phyloP scores from a whole-genome alignment of 768 basidiomycete species.

The Agrocybe praecox region DNA sequence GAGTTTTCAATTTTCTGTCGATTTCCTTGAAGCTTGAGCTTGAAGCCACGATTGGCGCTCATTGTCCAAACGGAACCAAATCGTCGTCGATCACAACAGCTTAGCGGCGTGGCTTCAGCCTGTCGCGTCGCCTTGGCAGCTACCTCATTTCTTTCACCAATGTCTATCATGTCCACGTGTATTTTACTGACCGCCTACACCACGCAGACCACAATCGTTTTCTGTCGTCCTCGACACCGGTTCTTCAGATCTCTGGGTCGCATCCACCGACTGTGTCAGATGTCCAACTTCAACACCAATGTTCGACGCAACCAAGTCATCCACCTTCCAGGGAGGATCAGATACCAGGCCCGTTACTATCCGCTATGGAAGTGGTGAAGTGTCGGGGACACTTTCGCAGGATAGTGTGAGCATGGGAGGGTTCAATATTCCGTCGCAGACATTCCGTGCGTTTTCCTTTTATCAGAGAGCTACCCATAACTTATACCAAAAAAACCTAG shows the following conservation, averaged over 20 bases:
- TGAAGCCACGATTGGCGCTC: not conserved
- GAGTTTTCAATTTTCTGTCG: constrained; percentile 27
- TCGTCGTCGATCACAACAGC: not conserved
- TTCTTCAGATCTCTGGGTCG: constrained; percentile 90
- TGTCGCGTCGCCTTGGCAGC: not conserved
- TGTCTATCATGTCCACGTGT: not conserved
- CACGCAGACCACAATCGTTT: constrained; percentile 62
- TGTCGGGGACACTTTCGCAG: constrained; percentile 50
- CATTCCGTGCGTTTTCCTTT: constrained; percentile 45
- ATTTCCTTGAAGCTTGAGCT: not conserved
- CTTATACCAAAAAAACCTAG: not conserved
- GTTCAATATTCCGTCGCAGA: constrained; percentile 58
- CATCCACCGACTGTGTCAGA: constrained; percentile 44
- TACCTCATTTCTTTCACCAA: not conserved
- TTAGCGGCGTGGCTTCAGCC: not conserved
- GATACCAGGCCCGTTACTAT: constrained; percentile 34
- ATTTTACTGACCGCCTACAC: not conserved
- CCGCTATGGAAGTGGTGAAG: constrained; percentile 72
- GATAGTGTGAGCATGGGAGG: constrained; percentile 72
- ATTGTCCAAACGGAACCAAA: not conserved
- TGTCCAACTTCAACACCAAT: constrained; percentile 40
- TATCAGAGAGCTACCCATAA: not conserved
- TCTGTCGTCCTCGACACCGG: constrained; percentile 90
- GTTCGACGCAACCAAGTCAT: constrained; percentile 40
- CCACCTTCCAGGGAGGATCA: constrained; percentile 16